Evolutionary conservation across 306 rosid species (phyloP).

Genomic region (Parietaria judaica): DNA sequence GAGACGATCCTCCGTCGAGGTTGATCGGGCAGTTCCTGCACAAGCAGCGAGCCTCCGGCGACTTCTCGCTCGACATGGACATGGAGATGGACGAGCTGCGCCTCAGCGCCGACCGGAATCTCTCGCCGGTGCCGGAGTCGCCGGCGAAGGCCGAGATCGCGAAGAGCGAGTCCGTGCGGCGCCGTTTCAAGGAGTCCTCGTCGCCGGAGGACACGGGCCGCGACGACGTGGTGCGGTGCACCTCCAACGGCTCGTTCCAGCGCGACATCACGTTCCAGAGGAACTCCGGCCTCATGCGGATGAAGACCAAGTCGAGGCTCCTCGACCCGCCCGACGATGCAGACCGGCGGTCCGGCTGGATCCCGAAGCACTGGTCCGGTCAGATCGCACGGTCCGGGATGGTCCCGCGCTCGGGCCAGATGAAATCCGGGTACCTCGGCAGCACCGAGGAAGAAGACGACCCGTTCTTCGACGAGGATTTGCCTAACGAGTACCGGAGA

Average conservation of each 20-base stretch:
- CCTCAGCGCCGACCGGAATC: conserved; percentile 23
- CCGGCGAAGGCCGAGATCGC: conserved; percentile 22
- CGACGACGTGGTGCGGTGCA: conserved; percentile 57
- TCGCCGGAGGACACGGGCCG: conserved; percentile 8
- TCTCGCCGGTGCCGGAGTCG: conserved; percentile 52
- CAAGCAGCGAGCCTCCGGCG: conserved; percentile 70
- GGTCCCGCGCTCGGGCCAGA: conserved; percentile 39
- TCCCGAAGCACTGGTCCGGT: conserved; percentile 25
- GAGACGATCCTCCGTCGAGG: conserved; percentile 74
- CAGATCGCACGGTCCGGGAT: conserved; percentile 26
- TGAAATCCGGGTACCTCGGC: conserved; percentile 48
- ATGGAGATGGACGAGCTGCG: conserved; percentile 83
- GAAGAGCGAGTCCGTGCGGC: conserved; percentile 29
- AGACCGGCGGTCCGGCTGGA: conserved; percentile 33
- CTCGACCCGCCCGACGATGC: conserved; percentile 69
- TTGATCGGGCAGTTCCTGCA: conserved; percentile 62
- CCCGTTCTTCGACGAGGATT: conserved; percentile 67
- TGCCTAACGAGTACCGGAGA: conserved; percentile 46
- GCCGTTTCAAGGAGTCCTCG: conserved; percentile 34
- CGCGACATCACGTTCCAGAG: conserved; percentile 44
- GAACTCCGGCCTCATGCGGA: conserved; percentile 33
- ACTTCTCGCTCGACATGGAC: conserved; percentile 73
- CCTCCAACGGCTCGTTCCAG: conserved; percentile 56
- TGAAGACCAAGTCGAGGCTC: conserved; percentile 60
- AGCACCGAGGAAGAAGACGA: conserved; percentile 59